phyloP scores from a whole-genome alignment of 2,329 filamentous ascomycete species.

The Penicillium sp. region DNA sequence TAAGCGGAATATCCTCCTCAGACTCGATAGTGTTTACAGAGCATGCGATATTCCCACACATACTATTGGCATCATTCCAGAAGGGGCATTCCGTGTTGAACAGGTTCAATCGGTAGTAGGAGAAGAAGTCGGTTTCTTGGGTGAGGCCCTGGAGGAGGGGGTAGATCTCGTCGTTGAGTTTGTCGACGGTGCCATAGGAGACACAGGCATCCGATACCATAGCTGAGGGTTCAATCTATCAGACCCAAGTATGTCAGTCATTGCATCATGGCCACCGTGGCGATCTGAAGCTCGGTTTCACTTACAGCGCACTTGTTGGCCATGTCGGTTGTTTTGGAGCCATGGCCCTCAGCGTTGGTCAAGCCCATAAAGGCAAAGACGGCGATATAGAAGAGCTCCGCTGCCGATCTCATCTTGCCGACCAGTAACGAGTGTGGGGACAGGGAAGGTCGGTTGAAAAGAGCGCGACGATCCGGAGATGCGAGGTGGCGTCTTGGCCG shows the following conservation, averaged over 20 bases:
- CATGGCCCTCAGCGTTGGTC: slow-evolving; percentile 44
- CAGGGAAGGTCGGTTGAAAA: not conserved
- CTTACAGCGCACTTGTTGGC: slow-evolving; percentile 55
- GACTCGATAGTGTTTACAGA: slow-evolving; percentile 92
- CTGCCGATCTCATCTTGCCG: slow-evolving; percentile 48
- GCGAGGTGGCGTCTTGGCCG: not conserved
- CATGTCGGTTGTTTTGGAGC: slow-evolving; percentile 33
- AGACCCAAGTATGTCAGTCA: slow-evolving; percentile 9
- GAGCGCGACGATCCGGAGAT: not conserved
- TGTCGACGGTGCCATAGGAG: slow-evolving; percentile 85
- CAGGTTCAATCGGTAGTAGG: slow-evolving; percentile 90
- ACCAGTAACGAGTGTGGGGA: not conserved
- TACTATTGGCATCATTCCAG: slow-evolving; percentile 86
- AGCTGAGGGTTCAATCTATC: slow-evolving; percentile 76
- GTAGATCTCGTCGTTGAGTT: slow-evolving; percentile 69
- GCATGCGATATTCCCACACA: slow-evolving; percentile 96
- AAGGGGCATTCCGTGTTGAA: slow-evolving; percentile 95
- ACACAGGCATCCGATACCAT: slow-evolving; percentile 93
- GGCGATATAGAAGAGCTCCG: slow-evolving; percentile 57
- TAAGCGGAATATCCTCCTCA: slow-evolving; percentile 84
- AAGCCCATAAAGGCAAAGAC: slow-evolving; percentile 55
- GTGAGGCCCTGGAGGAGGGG: slow-evolving; percentile 76
- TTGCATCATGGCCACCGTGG: not conserved
- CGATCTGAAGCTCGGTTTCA: slow-evolving; percentile 7
- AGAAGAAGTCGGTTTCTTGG: slow-evolving; percentile 90